These are phyloP conservation scores for Hymenoscyphus linearis DNA, from an alignment of 2,329 filamentous ascomycete genomes.

Conservation along the genomic window DNA sequence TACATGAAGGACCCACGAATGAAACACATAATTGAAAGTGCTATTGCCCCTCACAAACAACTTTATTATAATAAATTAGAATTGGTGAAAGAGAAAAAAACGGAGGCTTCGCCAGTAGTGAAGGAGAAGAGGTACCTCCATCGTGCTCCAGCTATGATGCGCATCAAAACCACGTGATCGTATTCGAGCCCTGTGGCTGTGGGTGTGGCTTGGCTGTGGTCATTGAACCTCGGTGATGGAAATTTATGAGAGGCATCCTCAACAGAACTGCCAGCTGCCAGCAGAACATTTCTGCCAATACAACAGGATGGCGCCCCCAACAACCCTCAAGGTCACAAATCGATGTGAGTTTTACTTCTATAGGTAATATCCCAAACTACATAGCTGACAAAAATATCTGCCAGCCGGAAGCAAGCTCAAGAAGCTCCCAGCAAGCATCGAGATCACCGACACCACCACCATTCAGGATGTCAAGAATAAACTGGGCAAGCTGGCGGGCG, in stretches of 20 bases:
- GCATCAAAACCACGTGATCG: too few species aligned
- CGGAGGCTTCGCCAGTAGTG: too few species aligned
- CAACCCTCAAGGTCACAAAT: not conserved
- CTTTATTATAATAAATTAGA: too few species aligned
- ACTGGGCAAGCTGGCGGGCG: constrained; percentile 47
- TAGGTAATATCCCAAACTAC: not conserved
- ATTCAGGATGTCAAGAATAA: constrained; percentile 55
- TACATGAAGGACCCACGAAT: too few species aligned
- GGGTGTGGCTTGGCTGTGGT: too few species aligned
- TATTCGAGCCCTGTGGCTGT: too few species aligned
- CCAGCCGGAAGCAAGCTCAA: constrained; percentile 30
- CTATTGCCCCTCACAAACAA: too few species aligned
- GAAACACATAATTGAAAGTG: too few species aligned
- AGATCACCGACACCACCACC: constrained; percentile 41
- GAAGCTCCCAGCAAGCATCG: constrained; percentile 50
- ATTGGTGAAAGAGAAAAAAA: too few species aligned
- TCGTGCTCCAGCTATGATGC: too few species aligned
- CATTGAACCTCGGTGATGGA: too few species aligned
- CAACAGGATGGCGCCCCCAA: not conserved
- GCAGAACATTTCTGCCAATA: not conserved
- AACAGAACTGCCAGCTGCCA: not conserved
- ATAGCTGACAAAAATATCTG: constrained; percentile 1
- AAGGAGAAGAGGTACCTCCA: too few species aligned
- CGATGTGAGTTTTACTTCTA: constrained; percentile 1
- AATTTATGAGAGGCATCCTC: not conserved